Base-by-base conservation (phyloP, 495 filamentous ascomycete genomes). In the Tuber umbilicatum region DNA sequence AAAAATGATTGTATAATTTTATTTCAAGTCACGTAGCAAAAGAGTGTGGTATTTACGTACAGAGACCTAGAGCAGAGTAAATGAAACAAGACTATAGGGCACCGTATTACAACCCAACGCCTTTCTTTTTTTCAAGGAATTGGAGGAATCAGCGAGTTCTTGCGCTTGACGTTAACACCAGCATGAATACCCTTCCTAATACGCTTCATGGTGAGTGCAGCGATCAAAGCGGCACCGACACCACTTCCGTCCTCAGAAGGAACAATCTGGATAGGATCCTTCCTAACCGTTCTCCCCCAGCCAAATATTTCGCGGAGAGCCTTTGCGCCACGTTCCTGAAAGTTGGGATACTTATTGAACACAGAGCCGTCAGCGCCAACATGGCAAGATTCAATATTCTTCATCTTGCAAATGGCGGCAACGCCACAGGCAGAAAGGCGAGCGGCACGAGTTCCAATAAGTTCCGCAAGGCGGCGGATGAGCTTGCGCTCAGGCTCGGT, bases 321-420 rank as follows among this genome's bases (percentile, higher is more conserved):
- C 79, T 89, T 86, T 6, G 94, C 94, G 73, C 94, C 93, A 70
- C 94, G 91, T 23, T 88, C 88, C 87, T 97, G 94, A 88, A 98
- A 98, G 84, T 97, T 92, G 2, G 94, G 94, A 85, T 97, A 97
- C 84, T 97, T 97, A 87, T 97, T 97, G 87, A 97, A 98, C 67
- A 98, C 94, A 17, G 92, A 94, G 38, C 94, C 94, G 79, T 98
- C 94, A 55, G 94, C 94, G 79, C 94, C 94, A 31, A 97, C 94
- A 83, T 97, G 94, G 87, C 92, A 97, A 21, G 90, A 88, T 77
- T 89, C 85, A 78, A 92, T 93, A 74, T 90, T 89, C 87, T 97
- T 97, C 90, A 97, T 97, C 84, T 89, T 94, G 87, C 92, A 93
- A 79, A 98, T 97, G 70, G 94, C 94, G 6, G 94, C 93, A 70